Evolutionary conservation across 2,329 filamentous ascomycete genomes (phyloP), one percentile per base, ranked within the genome.

Genomic region (Gremmenia infestans): DNA sequence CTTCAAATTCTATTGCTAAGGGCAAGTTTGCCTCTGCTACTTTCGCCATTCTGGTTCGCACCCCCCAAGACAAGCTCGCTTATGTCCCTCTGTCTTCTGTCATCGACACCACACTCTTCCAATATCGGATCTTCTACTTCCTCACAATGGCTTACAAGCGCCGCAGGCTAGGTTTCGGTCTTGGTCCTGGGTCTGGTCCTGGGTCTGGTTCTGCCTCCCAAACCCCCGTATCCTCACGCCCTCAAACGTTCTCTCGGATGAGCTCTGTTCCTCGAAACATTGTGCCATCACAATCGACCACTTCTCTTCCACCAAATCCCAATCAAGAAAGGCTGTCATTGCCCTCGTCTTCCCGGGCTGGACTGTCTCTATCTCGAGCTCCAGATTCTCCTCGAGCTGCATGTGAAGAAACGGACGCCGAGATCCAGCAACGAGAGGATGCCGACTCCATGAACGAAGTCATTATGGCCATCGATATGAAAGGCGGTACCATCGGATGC

Each of bases 391-490:
- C 55, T 7, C 37, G 37, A 39, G 42, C 52, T 11, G 50, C 54
- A 12, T 36, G 51, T 4, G 53, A 55, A 47, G 68, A 72, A 57
- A 66, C 65, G 35, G 70, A 71, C 49, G 69, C 9, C 15, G 67
- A 68, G 28, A 63, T 66, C 40, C 64, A 69, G 46, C 63, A 67
- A 32, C 66, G 67, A 5, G 71, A 73, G 50, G 71, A 76, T 37
- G 74, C 77, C 37, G 82, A 86, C 54, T 68, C 74, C 0, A 67
- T 85, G 39, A 80, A 82, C 54, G 89, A 94, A 67, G 73, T 91
- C 25, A 80, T 96, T 56, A 89, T 96, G 83, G 89, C 90, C 0
- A 75, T 96, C 23, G 85, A 95, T 56, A 78, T 93, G 69, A 83
- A 80, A 59, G 80, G 82, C 32, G 84, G 81, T 0, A 85, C 80